phyloP scores from a whole-genome alignment of 352 stramenopile species.

The Halophytophthora polymorphica region DNA sequence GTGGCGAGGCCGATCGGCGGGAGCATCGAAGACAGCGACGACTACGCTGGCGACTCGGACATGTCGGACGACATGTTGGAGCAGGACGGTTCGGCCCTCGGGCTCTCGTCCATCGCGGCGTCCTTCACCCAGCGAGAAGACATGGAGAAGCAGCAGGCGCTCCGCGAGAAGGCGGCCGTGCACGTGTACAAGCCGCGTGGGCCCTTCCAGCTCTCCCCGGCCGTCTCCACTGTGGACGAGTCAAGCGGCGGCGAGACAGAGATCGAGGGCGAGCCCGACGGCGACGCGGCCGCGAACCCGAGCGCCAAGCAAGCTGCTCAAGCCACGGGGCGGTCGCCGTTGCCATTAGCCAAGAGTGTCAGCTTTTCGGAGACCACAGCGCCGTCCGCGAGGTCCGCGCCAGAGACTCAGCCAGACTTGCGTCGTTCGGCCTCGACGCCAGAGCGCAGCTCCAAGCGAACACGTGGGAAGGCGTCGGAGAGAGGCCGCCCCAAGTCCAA shows the following conservation, averaged over 20 bases:
- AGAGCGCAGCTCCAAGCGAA: conserved; percentile 17
- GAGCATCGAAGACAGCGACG: conserved; percentile 7
- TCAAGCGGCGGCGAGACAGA: conserved; percentile 60
- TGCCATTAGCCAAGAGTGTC: conserved; percentile 12
- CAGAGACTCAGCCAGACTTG: conserved; percentile 4
- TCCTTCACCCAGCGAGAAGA: conserved; percentile 34
- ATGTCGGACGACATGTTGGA: conserved; percentile 76
- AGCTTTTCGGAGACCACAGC: conserved; percentile 11
- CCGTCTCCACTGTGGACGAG: conserved; percentile 22
- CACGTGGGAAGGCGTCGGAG: conserved; percentile 3
- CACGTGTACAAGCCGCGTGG: conserved; percentile 42
- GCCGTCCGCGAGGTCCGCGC: background rate
- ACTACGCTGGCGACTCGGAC: conserved; percentile 48
- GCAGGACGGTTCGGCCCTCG: conserved; percentile 44
- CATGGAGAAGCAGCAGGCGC: conserved; percentile 7
- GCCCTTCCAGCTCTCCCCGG: conserved; percentile 28
- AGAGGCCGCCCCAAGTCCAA: conserved; percentile 8
- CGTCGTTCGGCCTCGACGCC: conserved; percentile 23
- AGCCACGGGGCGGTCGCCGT: background rate
- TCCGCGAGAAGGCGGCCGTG: conserved; percentile 20
- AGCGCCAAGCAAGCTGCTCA: background rate
- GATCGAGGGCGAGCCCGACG: conserved; percentile 54
- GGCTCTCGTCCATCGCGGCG: conserved; percentile 52
- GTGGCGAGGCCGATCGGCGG: background rate
- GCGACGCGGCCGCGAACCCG: conserved; percentile 17